Percentiles rank a stretch among this genome's conserved stretches.
Conservation (phyloP, 2,329 filamentous ascomycete genomes). For the Lachnellula arida region DNA sequence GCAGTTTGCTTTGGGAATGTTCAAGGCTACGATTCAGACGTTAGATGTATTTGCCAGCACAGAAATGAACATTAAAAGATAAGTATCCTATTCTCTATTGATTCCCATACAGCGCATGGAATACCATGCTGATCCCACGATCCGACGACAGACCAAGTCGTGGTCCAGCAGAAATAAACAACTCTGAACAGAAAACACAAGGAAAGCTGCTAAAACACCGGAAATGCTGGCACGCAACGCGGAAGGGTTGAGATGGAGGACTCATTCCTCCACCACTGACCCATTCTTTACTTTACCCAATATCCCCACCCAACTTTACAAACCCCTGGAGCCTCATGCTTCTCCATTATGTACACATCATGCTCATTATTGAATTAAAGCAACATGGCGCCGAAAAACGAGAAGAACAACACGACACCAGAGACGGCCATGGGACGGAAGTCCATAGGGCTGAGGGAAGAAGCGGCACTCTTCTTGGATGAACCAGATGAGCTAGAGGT, state of each 20-base stretch:
- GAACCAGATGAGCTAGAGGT: background rate
- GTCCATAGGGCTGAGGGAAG: slow-evolving; percentile 2
- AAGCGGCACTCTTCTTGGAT: slow-evolving; percentile 1
- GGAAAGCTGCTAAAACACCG: background rate
- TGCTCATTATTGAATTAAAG: slow-evolving; percentile 2
- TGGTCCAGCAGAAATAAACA: background rate
- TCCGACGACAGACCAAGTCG: background rate
- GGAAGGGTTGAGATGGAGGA: background rate
- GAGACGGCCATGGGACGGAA: slow-evolving; percentile 2
- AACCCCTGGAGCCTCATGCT: background rate
- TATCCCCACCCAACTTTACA: background rate
- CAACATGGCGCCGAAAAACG: slow-evolving; percentile 5
- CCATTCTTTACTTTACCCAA: background rate
- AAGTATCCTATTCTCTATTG: background rate
- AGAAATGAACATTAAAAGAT: background rate
- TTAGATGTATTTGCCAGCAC: no score
- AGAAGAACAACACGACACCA: slow-evolving; percentile 2
- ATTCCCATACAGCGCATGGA: background rate
- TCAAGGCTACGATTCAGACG: no score
- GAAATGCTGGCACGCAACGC: background rate
- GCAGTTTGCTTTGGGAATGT: no score
- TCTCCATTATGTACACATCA: slow-evolving; percentile 8
- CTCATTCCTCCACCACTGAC: background rate
- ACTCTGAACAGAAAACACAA: background rate
- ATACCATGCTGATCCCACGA: background rate